Evolutionary conservation across 2,329 filamentous ascomycete species (phyloP).

Genomic region (Didymella sp.): DNA sequence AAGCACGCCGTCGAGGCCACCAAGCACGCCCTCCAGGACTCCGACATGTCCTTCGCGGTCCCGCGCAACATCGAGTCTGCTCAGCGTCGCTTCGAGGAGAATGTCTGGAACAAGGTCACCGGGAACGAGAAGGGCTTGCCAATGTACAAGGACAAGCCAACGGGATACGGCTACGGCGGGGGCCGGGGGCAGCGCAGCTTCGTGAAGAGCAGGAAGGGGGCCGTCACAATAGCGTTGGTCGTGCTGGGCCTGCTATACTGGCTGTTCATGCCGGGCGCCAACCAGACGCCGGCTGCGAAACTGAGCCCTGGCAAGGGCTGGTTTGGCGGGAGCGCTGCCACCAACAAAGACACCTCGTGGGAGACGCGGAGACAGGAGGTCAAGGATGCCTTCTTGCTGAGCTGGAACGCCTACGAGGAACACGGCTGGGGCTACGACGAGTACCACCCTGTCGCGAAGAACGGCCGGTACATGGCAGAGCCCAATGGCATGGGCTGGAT

Average conservation of each 20-base stretch:
- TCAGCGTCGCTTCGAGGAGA: constrained; percentile 51
- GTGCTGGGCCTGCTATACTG: constrained; percentile 71
- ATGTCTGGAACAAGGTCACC: constrained; percentile 61
- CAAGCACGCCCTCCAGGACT: constrained; percentile 40
- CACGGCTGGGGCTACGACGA: constrained; percentile 97
- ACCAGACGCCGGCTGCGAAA: constrained; percentile 49
- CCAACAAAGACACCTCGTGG: constrained; percentile 65
- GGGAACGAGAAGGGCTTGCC: constrained; percentile 71
- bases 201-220: constrained; percentile 66
- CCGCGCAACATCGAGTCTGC: constrained; percentile 53
- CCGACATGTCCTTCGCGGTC: constrained; percentile 53
- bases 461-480: constrained; percentile 79
- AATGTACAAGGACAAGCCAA: constrained; percentile 99
- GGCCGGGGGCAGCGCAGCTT: constrained; percentile 61
- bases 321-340: constrained; percentile 32
- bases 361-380: constrained; percentile 77
- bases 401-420: constrained; percentile 90
- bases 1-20: constrained; percentile 45
- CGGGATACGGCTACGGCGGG: constrained; percentile 65
- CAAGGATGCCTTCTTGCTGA: constrained; percentile 86
- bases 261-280: constrained; percentile 60
- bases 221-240: constrained; percentile 61
- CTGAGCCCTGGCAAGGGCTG: constrained; percentile 47
- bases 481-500: constrained; percentile 93
- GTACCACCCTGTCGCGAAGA: constrained; percentile 83